These are phyloP conservation scores for Chrysosporium keratinophilum DNA, from an alignment of 2,329 filamentous ascomycete species.

Conservation along the genomic window DNA sequence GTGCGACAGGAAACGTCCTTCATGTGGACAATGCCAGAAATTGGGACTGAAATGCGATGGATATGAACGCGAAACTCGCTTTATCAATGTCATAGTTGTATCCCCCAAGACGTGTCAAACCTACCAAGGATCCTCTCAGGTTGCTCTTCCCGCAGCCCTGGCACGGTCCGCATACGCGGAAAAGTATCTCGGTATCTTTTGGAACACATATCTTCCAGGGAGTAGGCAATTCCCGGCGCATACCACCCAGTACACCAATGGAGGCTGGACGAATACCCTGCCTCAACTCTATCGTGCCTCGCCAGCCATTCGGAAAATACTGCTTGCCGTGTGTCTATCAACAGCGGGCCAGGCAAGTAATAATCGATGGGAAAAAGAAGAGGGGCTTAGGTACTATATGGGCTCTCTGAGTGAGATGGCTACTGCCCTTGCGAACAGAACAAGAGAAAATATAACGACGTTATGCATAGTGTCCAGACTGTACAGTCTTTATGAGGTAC, in stretches of 20 bases:
- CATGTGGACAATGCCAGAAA: constrained; percentile 51
- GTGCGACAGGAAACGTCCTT: constrained; percentile 54
- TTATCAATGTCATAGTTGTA: constrained; percentile 40
- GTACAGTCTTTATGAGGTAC: constrained; percentile 9
- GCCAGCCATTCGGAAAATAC: constrained; percentile 7
- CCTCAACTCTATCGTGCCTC: constrained; percentile 6
- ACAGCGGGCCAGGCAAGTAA: constrained; percentile 1
- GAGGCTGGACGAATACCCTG: constrained; percentile 9
- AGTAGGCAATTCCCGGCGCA: constrained; percentile 3
- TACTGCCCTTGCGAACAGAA: constrained; percentile 4
- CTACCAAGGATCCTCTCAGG: not conserved
- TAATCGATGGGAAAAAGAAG: constrained; percentile 8
- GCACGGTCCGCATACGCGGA: constrained; percentile 9
- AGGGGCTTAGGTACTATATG: constrained; percentile 10
- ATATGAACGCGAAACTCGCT: constrained; percentile 53
- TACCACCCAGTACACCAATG: constrained; percentile 7
- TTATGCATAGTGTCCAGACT: constrained; percentile 9
- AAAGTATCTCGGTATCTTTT: constrained; percentile 8
- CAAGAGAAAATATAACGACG: constrained; percentile 5
- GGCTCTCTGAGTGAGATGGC: constrained; percentile 6
- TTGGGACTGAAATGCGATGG: constrained; percentile 50
- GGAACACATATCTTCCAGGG: constrained; percentile 6
- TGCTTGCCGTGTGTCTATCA: constrained; percentile 10
- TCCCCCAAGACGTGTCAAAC: not conserved
- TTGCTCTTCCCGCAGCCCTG: not conserved